Evolutionary conservation across 2,329 filamentous ascomycete species (phyloP), one percentile per base, ranked within the genome.

Genomic region (Trichothecium roseum): DNA sequence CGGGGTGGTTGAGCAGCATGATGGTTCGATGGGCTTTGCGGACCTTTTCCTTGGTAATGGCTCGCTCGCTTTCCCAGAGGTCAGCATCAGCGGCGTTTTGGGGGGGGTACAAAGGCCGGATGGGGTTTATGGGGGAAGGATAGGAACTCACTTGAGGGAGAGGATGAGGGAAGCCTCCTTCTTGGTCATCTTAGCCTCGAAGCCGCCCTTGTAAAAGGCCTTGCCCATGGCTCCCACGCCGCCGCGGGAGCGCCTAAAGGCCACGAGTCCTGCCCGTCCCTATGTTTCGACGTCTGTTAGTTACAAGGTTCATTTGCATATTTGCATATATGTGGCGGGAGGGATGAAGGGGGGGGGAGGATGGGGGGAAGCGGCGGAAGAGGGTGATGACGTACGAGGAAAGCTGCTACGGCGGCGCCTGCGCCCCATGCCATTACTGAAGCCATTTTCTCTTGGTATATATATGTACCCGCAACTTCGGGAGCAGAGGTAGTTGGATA

Each of bases 191-290:
- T 82, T 84, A 41, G 78, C 70, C 66, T 98, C 91, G 56, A 98
- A 98, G n/a, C 91, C 91, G 47, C 91, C 91, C 63, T 96, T 98
- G 72, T 95, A 96, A 56, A 87, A 98, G 29, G 87, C 79, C 60
- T 88, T 87, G 50, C 91, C 91, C 48, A 94, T 66, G 26, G 83
- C 80, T 45, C 82, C 83, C 32, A 84, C 69, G 44, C 81, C 81
- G 43, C 84, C 83, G 42, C 83, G 74, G 40, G 82, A 94, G 51
- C 85, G 78, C 44, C 88, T 79, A 59, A 88, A 75, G 48, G 91
- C 91, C 51, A 96, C 83, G 28, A 94, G 74, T 50, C 88, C 89
- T 41, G 91, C 89, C 54, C 91, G 85, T 46, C 91, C 89, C 87
- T 95, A 51, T n/a, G n/a, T n/a, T n/a, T n/a, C n/a, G 35, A 39